Percentiles rank a stretch among this genome's conserved stretches.
phyloP scores from a whole-genome alignment of 495 filamentous ascomycete genomes.

The Penicillium goetzii region DNA sequence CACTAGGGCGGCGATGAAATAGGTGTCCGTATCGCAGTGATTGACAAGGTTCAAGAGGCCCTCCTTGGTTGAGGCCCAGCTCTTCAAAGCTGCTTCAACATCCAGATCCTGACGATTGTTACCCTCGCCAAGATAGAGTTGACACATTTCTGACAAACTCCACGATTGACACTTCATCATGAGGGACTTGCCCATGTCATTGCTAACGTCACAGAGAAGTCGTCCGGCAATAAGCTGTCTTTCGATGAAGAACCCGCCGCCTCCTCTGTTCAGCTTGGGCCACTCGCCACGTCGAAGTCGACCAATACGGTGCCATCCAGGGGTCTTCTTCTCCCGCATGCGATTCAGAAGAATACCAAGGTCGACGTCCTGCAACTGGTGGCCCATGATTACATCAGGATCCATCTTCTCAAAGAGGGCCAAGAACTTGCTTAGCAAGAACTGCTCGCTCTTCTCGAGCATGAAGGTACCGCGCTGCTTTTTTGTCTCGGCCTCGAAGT shows the following conservation, averaged over 20 bases:
- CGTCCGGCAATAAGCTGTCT: slow-evolving; percentile 87
- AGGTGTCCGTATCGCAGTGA: slow-evolving; percentile 93
- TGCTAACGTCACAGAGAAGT: slow-evolving; percentile 90
- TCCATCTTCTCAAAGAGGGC: slow-evolving; percentile 85
- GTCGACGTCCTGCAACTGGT: slow-evolving; percentile 94
- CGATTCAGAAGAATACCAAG: slow-evolving; percentile 88
- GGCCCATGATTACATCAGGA: slow-evolving; percentile 93
- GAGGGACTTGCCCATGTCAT: slow-evolving; percentile 95
- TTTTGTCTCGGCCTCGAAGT: slow-evolving; percentile 76
- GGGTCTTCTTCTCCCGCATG: slow-evolving; percentile 85
- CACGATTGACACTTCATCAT: slow-evolving; percentile 98
- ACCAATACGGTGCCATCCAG: slow-evolving; percentile 90
- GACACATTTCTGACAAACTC: slow-evolving; percentile 97
- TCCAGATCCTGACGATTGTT: slow-evolving; percentile 79
- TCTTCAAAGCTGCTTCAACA: slow-evolving; percentile 82
- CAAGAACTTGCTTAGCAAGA: slow-evolving; percentile 83
- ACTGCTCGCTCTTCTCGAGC: slow-evolving; percentile 77
- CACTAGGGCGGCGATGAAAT: slow-evolving; percentile 89
- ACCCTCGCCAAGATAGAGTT: slow-evolving; percentile 74
- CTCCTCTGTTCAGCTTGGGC: slow-evolving; percentile 85
- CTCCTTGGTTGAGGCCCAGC: slow-evolving; percentile 80
- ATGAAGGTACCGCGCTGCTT: slow-evolving; percentile 75
- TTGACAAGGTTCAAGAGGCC: slow-evolving; percentile 91
- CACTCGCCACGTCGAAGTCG: slow-evolving; percentile 80
- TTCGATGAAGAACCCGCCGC: slow-evolving; percentile 89